Evolutionary conservation across 1,284 basidiomycete species (phyloP), one percentile per base, ranked within the genome.

Genomic region (Jaminaea rosea): DNA sequence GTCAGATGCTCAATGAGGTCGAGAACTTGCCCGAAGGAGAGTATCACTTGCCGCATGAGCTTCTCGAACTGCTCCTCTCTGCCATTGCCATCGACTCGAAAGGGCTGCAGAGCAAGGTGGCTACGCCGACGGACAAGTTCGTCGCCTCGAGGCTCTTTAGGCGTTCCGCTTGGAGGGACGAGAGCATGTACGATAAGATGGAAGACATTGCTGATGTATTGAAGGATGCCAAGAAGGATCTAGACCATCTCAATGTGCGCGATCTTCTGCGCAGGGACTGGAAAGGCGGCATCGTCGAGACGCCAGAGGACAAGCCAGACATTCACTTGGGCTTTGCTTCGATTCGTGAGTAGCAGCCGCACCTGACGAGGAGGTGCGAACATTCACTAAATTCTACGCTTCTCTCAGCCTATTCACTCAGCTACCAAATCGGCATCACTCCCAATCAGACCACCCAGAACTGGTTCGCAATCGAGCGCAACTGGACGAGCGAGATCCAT

Each of bases 321-420:
- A 52, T 76, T 31, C 60, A 65, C 32, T 50, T 76, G 26, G 75
- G 75, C 4, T 73, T 75, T 27, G 75, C 75, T 0, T 70, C 67
- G 13, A 68, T 71, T 8, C 63, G 34, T 36, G 34, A 36, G 34
- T 21, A 4, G 34, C n/a, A 3, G 4, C 34, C n/a, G n/a, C n/a
- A 10, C 10, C 21, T 10, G n/a, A 36, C 4, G 9, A 10, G 9
- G 21, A 36, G 34, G 6, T 15, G 9, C 34, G 6, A 32, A n/a
- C 31, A 32, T 10, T n/a, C 21, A 10, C 34, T 36, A 10, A 36
- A n/a, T n/a, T n/a, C n/a, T 66, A n/a, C 34, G n/a, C 21, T 15
- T n/a, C 10, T 21, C 9, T n/a, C 10, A 36, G 34, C 75, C 4
- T 69, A 68, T 28, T 69, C 67, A n/a, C 49, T 76, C 23, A 53